phyloP scores from a whole-genome alignment of 2,329 filamentous ascomycete species.

The Beauveria pseudobassiana region DNA sequence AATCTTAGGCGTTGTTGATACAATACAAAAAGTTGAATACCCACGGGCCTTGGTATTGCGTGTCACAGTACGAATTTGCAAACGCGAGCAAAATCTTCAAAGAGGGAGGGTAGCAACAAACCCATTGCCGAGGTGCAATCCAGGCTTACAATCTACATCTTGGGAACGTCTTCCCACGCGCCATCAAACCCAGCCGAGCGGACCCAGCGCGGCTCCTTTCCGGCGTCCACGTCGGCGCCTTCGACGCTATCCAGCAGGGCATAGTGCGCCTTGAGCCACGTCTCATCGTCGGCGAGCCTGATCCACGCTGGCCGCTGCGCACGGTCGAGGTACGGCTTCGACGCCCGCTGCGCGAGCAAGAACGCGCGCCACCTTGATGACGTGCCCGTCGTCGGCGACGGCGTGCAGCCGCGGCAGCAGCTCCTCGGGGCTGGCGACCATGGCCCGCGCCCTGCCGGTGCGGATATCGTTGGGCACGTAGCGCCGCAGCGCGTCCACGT shows the following conservation, averaged over 20 bases:
- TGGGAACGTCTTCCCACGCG: slow-evolving; percentile 50
- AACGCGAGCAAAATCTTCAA: background rate
- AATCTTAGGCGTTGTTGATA: slow-evolving; percentile 13
- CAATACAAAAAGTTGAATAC: slow-evolving; percentile 14
- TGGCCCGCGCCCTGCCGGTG: slow-evolving; percentile 19
- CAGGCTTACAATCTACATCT: background rate
- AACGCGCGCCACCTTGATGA: slow-evolving; percentile 67
- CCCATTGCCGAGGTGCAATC: background rate
- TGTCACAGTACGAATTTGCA: background rate
- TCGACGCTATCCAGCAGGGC: slow-evolving; percentile 58
- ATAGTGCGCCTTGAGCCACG: slow-evolving; percentile 54
- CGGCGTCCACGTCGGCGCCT: slow-evolving; percentile 19
- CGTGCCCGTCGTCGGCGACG: slow-evolving; percentile 71
- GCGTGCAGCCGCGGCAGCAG: slow-evolving; percentile 39
- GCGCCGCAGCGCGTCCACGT: slow-evolving; percentile 47
- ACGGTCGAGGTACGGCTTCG: slow-evolving; percentile 34
- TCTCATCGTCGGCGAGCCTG: slow-evolving; percentile 43
- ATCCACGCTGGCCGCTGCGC: slow-evolving; percentile 37
- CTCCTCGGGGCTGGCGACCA: slow-evolving; percentile 37
- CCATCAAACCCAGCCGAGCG: slow-evolving; percentile 54
- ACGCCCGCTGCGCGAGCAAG: slow-evolving; percentile 51
- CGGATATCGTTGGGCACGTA: slow-evolving; percentile 47
- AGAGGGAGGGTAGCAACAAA: background rate
- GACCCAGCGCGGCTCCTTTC: slow-evolving; percentile 47
- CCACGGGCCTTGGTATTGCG: background rate